Evolutionary conservation across 2,329 filamentous ascomycete species (phyloP), one percentile per base, ranked within the genome.

Genomic region (Stagonosporopsis rhizophila): DNA sequence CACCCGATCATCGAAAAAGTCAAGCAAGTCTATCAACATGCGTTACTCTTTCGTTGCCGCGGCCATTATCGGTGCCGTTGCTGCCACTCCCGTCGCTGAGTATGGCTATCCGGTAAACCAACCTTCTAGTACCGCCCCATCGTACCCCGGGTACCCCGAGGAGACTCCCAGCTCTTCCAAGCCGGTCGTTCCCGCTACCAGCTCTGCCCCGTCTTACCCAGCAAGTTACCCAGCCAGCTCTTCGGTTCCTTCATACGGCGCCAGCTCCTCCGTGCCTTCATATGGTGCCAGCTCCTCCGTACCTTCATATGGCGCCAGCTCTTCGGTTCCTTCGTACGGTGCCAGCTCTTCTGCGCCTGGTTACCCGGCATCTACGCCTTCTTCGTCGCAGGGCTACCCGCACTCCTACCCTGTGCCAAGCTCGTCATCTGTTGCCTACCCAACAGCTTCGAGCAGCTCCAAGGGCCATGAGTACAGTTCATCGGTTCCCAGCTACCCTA

Each of bases 31-130:
- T 44, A 7, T 64, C 66, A 73, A 64, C 20, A 75, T 75, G 73
- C 71, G 71, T 44, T 67, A 69, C 60, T 65, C 70, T 28, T 52
- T 74, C 41, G 68, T 67, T 42, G 59, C 70, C 44, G 68, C 71
- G 28, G 66, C 69, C 51, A 52, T 75, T 42, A 52, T 74, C 45
- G 70, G 71, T 44, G 63, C 68, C 50, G 69, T 68, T 55, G 60
- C 61, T 44, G 71, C 72, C 56, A 68, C 67, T 42, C 70, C 70
- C 6, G 39, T 66, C 0, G 60, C 60, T 25, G 48, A 67, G 44
- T 67, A 69, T 25, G 61, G 56, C 14, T 63, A 66, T 30, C 51
- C 52, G 19, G 48, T 28, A 7, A 45, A 48, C 34, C 25, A 15
- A 2, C n/a, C n/a, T n/a, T n/a, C n/a, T n/a, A n/a, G n/a, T n/a